Percentiles rank a stretch among this genome's conserved stretches.
Evolutionary conservation across 805 yeast species (phyloP).

Genomic region (Candida stauntonica): DNA sequence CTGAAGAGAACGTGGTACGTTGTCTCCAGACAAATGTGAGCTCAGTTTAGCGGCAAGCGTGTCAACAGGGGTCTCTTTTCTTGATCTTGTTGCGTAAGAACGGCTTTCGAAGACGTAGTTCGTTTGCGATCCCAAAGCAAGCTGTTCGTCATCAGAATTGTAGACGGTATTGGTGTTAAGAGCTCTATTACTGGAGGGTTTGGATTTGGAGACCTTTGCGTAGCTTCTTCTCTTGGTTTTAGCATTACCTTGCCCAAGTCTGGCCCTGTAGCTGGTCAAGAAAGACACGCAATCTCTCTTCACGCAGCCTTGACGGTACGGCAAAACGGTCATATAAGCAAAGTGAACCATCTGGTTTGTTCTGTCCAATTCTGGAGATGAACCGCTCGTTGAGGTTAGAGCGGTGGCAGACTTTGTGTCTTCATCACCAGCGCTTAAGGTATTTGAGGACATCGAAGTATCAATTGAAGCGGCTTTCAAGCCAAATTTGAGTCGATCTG

Average conservation of each 20-base stretch:
- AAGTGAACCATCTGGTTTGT: neutral
- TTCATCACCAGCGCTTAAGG: no score
- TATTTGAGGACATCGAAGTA: no score
- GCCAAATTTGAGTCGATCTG: constrained; percentile 6
- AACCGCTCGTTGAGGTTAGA: no score
- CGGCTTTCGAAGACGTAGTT: constrained; percentile 3
- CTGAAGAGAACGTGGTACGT: constrained; percentile 5
- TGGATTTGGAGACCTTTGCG: constrained; percentile 2
- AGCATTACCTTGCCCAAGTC: neutral
- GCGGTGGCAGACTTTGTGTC: no score
- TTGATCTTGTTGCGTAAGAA: constrained; percentile 17
- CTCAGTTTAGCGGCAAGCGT: no score
- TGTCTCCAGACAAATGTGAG: neutral
- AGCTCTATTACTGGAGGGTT: no score
- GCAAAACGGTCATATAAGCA: constrained; percentile 1
- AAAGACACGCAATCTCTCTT: constrained; percentile 2
- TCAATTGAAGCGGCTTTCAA: neutral
- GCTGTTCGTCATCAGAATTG: constrained; percentile 9
- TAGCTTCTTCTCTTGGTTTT: constrained; percentile 3
- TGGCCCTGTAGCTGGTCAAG: constrained; percentile 2
- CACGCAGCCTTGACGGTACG: constrained; percentile 2
- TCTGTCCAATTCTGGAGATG: neutral
- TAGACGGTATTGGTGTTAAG: no score
- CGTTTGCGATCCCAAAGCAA: no score
- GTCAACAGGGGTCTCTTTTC: no score